Base-by-base conservation (phyloP, 2,329 filamentous ascomycete species). In the Colletotrichum scovillei region DNA sequence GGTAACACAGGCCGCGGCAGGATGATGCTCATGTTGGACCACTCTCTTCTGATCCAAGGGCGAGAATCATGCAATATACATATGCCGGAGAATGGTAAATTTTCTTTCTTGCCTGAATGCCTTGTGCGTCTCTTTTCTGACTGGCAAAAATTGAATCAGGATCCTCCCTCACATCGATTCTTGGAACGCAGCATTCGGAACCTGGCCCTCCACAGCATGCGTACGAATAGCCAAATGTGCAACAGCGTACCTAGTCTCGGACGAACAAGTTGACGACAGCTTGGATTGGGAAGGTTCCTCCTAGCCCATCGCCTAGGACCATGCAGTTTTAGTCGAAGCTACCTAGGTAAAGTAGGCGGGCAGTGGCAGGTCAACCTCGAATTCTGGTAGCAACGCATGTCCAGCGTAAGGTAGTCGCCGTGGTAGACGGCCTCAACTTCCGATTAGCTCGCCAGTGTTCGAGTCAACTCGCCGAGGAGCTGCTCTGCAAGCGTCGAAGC, bases 41-140 rank as follows among this genome's bases (percentile, higher is more conserved):
- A 73, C 70, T 73, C 67, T 73, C 66, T 73, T 70, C 66, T 65
- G 66, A 69, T 38, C 30, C 26, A n/a, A 46, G 42, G 14, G 8
- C 59, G 8, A 60, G 66, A 69, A 73, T 73, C 66, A 46, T 32
- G 55, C 70, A 70, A 73, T 69, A 53, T 46, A 30, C 35, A 19
- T 57, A 19, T 46, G 53, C 64, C 16, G 2, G 46, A 60, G 32
- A 70, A 55, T 22, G 28, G 19, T 4, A 1, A 64, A 35, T 11
- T 64, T 24, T n/a, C 24, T 38, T 57, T 63, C 38, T 22, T 38
- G 46, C 56, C 56, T 22, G 68, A 28, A 19, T 63, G 38, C 52
- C 53, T 64, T 70, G n/a, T 6, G 46, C 26, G 38, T 42, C 28
- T 3, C 24, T 32, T 28, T 4, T n/a, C 16, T 46, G 19, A 46